phyloP scores from a whole-genome alignment of 2,329 filamentous ascomycete genomes.

The Diaporthe sp. region DNA sequence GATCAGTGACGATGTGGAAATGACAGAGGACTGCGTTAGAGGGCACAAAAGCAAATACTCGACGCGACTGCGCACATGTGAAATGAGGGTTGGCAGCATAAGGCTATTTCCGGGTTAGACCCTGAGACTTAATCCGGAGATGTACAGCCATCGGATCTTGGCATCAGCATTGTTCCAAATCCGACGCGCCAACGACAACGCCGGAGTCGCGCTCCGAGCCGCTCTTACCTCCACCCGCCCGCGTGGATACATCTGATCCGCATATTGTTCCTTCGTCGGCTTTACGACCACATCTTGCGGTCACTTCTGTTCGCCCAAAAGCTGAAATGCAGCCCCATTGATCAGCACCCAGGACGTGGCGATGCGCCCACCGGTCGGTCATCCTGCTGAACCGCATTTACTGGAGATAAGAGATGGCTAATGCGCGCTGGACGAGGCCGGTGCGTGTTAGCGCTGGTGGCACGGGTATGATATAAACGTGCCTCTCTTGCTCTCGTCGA shows the following conservation, averaged over 20 bases:
- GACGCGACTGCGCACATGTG: neutral
- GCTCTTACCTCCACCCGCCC: neutral
- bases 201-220: constrained; percentile 11
- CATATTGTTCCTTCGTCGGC: neutral
- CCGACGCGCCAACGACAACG: neutral
- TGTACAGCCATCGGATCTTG: neutral
- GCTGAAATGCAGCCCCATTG: neutral
- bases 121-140: neutral
- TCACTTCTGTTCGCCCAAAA: no score
- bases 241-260: neutral
- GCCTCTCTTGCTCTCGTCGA: neutral
- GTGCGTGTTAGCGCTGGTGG: neutral
- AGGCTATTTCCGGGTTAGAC: neutral
- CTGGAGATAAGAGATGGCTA: constrained; percentile 13
- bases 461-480: neutral
- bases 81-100: neutral
- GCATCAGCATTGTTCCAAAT: constrained; percentile 9
- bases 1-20: neutral
- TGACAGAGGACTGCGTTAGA: neutral
- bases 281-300: neutral
- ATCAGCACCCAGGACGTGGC: neutral
- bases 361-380: neutral
- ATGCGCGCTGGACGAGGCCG: constrained; percentile 2
- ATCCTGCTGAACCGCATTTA: neutral
- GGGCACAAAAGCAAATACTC: neutral